A percentile compares a stretch with the other conserved stretches of the same genome.
Evolutionary conservation across 2,329 filamentous ascomycete species (phyloP).

Genomic region (Ceratocystis lukuohia): DNA sequence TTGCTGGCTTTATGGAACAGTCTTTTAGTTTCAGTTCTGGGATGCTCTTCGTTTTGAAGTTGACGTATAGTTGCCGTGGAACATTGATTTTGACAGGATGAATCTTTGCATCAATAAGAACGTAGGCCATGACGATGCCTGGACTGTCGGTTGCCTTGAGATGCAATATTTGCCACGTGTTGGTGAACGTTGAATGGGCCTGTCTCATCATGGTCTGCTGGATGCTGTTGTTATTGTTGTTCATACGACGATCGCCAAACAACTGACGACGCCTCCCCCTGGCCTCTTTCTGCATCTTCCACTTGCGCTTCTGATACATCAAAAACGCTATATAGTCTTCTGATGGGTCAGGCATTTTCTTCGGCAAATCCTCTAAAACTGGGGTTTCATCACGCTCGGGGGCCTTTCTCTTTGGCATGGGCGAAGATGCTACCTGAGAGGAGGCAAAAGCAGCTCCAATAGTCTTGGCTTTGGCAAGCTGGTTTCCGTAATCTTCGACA

Average conservation of each 20-base stretch:
- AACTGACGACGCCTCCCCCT: conserved; percentile 73
- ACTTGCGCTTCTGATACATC: conserved; percentile 94
- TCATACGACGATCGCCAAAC: conserved; percentile 67
- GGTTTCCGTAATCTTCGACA: conserved; percentile 64
- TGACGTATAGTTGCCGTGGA: conserved; percentile 78
- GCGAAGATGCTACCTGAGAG: conserved; percentile 35
- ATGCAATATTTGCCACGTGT: conserved; percentile 90
- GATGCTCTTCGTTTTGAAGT: conserved; percentile 73
- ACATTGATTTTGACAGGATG: conserved; percentile 82
- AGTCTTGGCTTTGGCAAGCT: conserved; percentile 51
- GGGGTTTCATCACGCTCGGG: conserved; percentile 39
- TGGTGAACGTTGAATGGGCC: conserved; percentile 77
- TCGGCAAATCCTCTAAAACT: conserved; percentile 58
- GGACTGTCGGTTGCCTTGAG: conserved; percentile 69
- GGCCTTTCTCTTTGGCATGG: conserved; percentile 57
- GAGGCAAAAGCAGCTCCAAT: conserved; percentile 41
- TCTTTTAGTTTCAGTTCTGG: conserved; percentile 70
- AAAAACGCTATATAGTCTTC: conserved; percentile 82
- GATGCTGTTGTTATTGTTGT: conserved; percentile 39
- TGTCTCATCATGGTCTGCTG: conserved; percentile 75
- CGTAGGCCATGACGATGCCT: conserved; percentile 75
- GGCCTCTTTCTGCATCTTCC: conserved; percentile 93
- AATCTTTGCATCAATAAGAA: conserved; percentile 86
- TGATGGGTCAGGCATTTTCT: conserved; percentile 59
- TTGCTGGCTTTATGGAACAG: conserved; percentile 85